Base-by-base conservation (phyloP, 306 rosid genomes). In the Boehmeria nivea region DNA sequence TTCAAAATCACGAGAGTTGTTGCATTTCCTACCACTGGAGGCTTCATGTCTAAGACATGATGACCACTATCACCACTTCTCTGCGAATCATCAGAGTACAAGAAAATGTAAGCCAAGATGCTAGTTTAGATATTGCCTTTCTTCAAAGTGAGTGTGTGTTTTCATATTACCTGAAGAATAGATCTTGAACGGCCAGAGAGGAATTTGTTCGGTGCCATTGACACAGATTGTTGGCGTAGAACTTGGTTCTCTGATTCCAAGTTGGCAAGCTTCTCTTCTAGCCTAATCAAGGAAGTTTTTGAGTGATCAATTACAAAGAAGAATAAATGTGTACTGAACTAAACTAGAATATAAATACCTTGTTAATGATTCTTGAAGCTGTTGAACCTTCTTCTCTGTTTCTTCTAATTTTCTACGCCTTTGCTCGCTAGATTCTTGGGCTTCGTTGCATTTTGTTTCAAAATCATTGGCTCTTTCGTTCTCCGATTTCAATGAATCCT, bases 121-220 rank as follows among this genome's bases (percentile, higher is more conserved):
- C n/a, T n/a, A n/a, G n/a, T n/a, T n/a, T n/a, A n/a, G 40, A 17
- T 26, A 34, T 61, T 34, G 22, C 43, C 43, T 26, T 51, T 56
- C 70, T 43, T 39, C 26, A 8, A 43, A 16, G 40, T 53, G 31
- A 44, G 51, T 34, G 63, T 65, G 31, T 43, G 58, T 54, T 37
- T 22, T 5, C 52, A 54, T 61, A 43, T 63, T 73, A 84, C 96
- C 89, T 84, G 94, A 60, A 87, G 70, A 64, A 64, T 77, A 57
- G 96, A 87, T 71, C 96, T 79, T 15, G 96, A 72, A 57, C 94
- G 87, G 65, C 87, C 89, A 25, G 89, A 73, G 50, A 72, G 87
- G 78, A 84, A 81, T 76, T 87, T 87, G 61, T 73, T 87, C 26
- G 96, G 96, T 50, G 96, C 78, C 83, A 87, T 87, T 60, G 96